Percentiles rank a stretch among this genome's conserved stretches.
These are phyloP conservation scores for Hypericum perforatum DNA, from an alignment of 345 rosid genomes.

Conservation along the genomic window DNA sequence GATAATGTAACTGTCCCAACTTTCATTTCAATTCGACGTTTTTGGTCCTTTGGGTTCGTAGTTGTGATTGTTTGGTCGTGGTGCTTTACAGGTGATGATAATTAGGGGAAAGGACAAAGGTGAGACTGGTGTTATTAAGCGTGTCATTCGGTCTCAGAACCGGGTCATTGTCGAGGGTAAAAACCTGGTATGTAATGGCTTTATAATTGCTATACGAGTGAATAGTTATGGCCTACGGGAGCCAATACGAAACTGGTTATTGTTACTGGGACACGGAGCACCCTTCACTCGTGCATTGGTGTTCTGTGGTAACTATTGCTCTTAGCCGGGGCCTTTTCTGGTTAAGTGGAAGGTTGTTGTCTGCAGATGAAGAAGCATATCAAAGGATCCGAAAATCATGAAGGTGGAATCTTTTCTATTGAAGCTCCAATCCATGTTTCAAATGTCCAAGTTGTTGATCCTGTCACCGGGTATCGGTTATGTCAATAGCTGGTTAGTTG, in stretches of 20 bases:
- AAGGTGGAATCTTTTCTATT: constrained; percentile 91
- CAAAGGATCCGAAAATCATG: constrained; percentile 77
- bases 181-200: constrained; percentile 15
- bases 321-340: neutral
- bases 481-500: neutral
- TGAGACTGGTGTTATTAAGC: constrained; percentile 64
- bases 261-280: too few species aligned
- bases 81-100: constrained; percentile 53
- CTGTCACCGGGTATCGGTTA: constrained; percentile 61
- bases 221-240: too few species aligned
- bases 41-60: neutral
- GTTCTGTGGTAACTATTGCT: too few species aligned
- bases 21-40: neutral
- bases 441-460: constrained; percentile 90
- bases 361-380: constrained; percentile 82
- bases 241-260: too few species aligned
- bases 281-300: too few species aligned
- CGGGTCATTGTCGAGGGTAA: constrained; percentile 85
- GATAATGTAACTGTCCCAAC: constrained; percentile 49
- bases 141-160: constrained; percentile 73
- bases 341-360: neutral
- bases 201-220: too few species aligned
- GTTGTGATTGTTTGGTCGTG: neutral
- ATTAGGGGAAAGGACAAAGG: constrained; percentile 84
- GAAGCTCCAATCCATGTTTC: constrained; percentile 98